Evolutionary conservation across 2,329 filamentous ascomycete genomes (phyloP).

Genomic region (Fusarium pseudonygamai): DNA sequence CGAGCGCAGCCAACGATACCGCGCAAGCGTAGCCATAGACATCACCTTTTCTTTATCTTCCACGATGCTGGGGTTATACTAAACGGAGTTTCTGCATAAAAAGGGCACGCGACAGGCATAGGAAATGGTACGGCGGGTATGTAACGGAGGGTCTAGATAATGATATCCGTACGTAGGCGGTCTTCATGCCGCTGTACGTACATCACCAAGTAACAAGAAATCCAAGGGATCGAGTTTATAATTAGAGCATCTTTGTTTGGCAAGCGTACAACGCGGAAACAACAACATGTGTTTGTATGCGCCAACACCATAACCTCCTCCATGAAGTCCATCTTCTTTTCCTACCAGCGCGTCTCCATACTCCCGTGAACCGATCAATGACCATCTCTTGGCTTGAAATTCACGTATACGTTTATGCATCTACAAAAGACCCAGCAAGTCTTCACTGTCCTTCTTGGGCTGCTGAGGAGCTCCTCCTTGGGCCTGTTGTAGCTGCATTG

Average conservation of each 20-base stretch:
- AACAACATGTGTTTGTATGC: conserved; percentile 31
- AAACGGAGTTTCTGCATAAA: conserved; percentile 13
- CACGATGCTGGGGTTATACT: background rate
- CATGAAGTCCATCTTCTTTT: conserved; percentile 31
- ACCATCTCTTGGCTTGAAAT: conserved; percentile 15
- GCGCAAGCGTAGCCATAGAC: conserved; percentile 15
- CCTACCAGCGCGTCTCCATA: conserved; percentile 28
- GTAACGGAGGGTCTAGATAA: background rate
- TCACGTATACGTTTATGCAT: conserved; percentile 17
- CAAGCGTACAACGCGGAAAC: conserved; percentile 33
- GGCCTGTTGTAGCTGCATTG: conserved; percentile 62
- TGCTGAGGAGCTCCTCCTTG: conserved; percentile 50
- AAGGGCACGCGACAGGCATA: background rate
- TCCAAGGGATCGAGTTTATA: conserved; percentile 18
- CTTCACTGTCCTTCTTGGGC: conserved; percentile 68
- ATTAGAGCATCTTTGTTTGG: conserved; percentile 38
- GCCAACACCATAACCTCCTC: conserved; percentile 30
- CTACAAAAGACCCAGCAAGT: conserved; percentile 61
- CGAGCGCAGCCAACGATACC: conserved; percentile 30
- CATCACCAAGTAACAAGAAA: conserved; percentile 22
- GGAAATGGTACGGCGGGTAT: background rate
- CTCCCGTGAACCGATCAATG: conserved; percentile 25
- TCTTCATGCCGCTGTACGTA: conserved; percentile 27
- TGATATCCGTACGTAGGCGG: conserved; percentile 23
- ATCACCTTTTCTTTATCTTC: background rate